Conservation (phyloP, 495 filamentous ascomycete genomes). For the Rhypophila decipiens region DNA sequence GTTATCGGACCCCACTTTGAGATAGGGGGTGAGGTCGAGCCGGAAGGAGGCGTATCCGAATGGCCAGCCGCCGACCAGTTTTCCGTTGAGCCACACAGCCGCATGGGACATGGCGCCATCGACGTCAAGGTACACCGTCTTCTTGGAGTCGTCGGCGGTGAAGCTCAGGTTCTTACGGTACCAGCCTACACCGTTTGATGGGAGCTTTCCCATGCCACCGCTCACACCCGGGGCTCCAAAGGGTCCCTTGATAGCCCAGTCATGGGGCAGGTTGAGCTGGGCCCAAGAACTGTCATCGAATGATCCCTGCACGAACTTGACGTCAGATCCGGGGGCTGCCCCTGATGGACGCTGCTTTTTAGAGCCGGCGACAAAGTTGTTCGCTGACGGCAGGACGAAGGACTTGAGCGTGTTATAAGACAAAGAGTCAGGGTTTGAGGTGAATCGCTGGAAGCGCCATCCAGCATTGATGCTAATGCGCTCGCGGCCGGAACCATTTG, state of each 20-base stretch:
- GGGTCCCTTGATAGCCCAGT: conserved; percentile 46
- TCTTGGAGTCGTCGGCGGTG: conserved; percentile 19
- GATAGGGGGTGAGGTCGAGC: conserved; percentile 40
- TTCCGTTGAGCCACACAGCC: conserved; percentile 42
- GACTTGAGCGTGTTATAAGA: not conserved
- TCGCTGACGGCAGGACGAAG: not conserved
- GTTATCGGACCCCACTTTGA: conserved; percentile 31
- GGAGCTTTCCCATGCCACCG: conserved; percentile 53
- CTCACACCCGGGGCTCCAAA: conserved; percentile 39
- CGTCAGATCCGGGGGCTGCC: not conserved
- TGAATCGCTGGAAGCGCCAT: not conserved
- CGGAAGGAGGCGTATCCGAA: conserved; percentile 45
- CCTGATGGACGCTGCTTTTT: not conserved
- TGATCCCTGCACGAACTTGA: not conserved
- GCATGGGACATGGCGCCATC: conserved; percentile 47
- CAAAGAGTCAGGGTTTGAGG: not conserved
- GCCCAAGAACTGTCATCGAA: conserved; percentile 11
- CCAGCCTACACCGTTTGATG: conserved; percentile 42
- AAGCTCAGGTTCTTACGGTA: conserved; percentile 38
- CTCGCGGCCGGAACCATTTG: not conserved
- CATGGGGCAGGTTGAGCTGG: conserved; percentile 23
- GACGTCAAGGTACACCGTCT: conserved; percentile 39
- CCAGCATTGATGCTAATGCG: not conserved
- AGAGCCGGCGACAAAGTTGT: not conserved
- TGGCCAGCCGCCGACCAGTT: conserved; percentile 45